A percentile compares a stretch with the other conserved stretches of the same genome.
phyloP scores from a whole-genome alignment of 2,329 filamentous ascomycete species.

The Ophiostoma ulmi region DNA sequence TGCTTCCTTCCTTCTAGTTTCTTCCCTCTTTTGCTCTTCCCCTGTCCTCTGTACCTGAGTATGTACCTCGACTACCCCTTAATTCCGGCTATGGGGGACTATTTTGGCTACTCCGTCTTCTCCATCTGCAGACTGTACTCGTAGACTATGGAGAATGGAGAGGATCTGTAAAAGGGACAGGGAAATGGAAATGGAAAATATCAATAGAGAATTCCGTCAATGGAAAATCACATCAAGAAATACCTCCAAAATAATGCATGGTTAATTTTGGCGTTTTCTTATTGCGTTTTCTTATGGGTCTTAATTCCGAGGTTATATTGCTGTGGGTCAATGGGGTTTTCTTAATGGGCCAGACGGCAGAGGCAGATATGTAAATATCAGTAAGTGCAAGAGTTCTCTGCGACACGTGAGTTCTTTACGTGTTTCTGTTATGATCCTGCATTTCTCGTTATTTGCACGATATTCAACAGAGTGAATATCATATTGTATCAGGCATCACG shows the following conservation, averaged over 20 bases:
- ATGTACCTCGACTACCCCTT: neutral
- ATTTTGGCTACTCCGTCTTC: conserved; percentile 7
- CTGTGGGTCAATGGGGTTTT: neutral
- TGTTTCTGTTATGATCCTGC: no score
- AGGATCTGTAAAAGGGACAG: no score
- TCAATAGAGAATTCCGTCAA: neutral
- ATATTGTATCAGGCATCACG: no score
- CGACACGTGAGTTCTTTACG: no score
- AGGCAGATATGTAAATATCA: no score
- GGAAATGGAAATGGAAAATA: neutral
- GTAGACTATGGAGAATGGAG: neutral
- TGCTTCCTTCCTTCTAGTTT: neutral
- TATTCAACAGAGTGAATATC: no score
- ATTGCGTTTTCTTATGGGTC: conserved; percentile 11
- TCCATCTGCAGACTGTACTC: neutral
- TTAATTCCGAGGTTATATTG: conserved; percentile 12
- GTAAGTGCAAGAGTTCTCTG: no score
- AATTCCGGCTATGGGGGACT: conserved; percentile 11
- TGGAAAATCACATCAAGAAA: neutral
- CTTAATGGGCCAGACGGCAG: no score
- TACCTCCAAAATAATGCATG: neutral
- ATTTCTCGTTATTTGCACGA: no score
- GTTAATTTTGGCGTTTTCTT: neutral
- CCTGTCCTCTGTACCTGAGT: neutral
- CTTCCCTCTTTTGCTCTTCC: neutral